A percentile compares a stretch with the other conserved stretches of the same genome.
Evolutionary conservation across 2,329 filamentous ascomycete genomes (phyloP).

Genomic region (Hymenoscyphus salicellus): DNA sequence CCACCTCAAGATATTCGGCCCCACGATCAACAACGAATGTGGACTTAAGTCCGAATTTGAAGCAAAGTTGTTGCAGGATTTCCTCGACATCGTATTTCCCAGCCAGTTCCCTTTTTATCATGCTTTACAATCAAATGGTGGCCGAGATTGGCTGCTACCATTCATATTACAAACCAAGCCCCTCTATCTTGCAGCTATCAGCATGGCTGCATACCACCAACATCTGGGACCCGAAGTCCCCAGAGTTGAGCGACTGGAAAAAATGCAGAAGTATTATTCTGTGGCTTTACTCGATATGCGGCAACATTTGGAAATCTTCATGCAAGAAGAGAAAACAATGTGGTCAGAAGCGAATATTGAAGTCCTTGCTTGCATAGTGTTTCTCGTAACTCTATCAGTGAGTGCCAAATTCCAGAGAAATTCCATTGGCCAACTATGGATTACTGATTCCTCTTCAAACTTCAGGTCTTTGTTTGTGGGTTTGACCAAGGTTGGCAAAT

Average conservation of each 20-base stretch:
- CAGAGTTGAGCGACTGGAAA: constrained; percentile 27
- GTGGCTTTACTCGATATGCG: not conserved
- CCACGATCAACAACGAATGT: no score
- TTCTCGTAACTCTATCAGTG: not conserved
- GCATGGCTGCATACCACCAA: constrained; percentile 55
- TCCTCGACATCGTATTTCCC: constrained; percentile 60
- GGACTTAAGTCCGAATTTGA: not conserved
- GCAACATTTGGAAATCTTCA: not conserved
- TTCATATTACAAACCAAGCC: constrained; percentile 55
- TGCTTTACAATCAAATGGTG: constrained; percentile 51
- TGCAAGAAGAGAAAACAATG: not conserved
- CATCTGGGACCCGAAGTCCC: constrained; percentile 18
- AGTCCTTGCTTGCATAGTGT: not conserved
- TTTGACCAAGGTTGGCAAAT: constrained; percentile 46
- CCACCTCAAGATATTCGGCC: no score
- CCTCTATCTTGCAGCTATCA: constrained; percentile 54
- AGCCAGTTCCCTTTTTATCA: constrained; percentile 61
- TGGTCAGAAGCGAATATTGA: not conserved
- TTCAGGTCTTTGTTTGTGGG: constrained; percentile 37
- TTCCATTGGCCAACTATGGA: not conserved
- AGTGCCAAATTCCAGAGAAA: not conserved
- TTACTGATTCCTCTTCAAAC: constrained; percentile 2
- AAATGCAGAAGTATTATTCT: constrained; percentile 7
- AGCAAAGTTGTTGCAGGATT: constrained; percentile 49
- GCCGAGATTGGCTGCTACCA: constrained; percentile 58